phyloP scores from a whole-genome alignment of 345 rosid genomes.

The Linum lewisii region DNA sequence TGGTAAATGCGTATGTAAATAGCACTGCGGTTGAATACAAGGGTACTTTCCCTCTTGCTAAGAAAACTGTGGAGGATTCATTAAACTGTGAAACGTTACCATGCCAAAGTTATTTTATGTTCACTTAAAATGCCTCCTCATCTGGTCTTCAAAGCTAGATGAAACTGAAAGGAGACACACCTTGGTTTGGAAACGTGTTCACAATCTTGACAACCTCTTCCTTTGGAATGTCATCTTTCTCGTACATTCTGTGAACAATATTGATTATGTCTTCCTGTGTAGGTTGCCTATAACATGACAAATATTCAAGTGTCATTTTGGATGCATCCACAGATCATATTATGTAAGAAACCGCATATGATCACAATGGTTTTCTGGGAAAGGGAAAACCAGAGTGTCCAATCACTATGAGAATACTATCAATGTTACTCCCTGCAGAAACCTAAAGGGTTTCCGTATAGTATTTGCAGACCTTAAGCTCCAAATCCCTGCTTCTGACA shows the following conservation, averaged over 20 bases:
- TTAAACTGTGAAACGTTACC: too few relatives aligned
- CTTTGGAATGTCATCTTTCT: constrained; percentile 69
- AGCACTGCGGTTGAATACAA: too few relatives aligned
- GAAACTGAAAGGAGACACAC: constrained; percentile 21
- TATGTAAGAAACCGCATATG: not conserved
- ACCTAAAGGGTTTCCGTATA: too few relatives aligned
- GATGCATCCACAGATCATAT: not conserved
- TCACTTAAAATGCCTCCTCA: not conserved
- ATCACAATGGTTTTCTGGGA: not conserved
- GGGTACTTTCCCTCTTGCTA: too few relatives aligned
- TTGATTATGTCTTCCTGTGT: constrained; percentile 71
- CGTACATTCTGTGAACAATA: constrained; percentile 79
- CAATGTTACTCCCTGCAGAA: not conserved
- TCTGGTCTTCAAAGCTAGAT: not conserved
- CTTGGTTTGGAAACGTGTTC: constrained; percentile 81
- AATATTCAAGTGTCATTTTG: constrained; percentile 6
- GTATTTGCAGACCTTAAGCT: too few relatives aligned
- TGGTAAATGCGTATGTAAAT: too few relatives aligned
- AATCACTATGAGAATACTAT: not conserved
- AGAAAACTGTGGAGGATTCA: too few relatives aligned
- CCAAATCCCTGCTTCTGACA: too few relatives aligned
- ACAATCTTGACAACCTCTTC: constrained; percentile 59
- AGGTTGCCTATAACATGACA: constrained; percentile 70
- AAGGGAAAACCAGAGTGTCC: not conserved
- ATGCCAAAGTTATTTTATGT: not conserved